phyloP scores from a whole-genome alignment of 1,284 basidiomycete genomes.

The Amylostereum areolatum region DNA sequence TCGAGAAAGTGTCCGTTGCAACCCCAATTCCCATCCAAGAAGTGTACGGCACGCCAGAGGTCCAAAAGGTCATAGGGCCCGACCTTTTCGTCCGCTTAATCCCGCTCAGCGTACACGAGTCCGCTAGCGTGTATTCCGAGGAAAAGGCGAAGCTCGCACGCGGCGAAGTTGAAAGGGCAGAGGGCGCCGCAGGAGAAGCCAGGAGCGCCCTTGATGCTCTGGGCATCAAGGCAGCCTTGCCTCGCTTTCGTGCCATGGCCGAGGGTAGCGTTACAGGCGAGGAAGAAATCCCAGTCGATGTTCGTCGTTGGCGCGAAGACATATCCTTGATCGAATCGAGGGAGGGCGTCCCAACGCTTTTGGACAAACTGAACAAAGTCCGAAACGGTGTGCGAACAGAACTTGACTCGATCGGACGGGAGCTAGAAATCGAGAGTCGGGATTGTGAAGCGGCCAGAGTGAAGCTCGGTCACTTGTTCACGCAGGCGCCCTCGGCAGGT shows the following conservation, averaged over 20 bases:
- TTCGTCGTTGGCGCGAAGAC: constrained; percentile 76
- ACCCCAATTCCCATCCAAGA: constrained; percentile 90
- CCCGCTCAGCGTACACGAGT: constrained; percentile 93
- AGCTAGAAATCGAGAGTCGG: constrained; percentile 72
- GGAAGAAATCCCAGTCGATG: constrained; percentile 69
- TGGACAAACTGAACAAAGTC: constrained; percentile 58
- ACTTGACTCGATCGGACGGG: constrained; percentile 52
- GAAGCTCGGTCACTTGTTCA: constrained; percentile 85
- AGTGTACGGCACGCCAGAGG: constrained; percentile 86
- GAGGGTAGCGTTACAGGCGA: constrained; percentile 65
- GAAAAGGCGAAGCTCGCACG: constrained; percentile 97
- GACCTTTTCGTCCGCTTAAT: constrained; percentile 89
- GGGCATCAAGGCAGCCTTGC: constrained; percentile 75
- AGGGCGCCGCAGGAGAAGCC: constrained; percentile 78
- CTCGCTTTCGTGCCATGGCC: constrained; percentile 70
- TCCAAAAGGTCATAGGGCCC: constrained; percentile 91
- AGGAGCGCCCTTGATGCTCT: constrained; percentile 79
- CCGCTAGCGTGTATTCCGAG: constrained; percentile 94
- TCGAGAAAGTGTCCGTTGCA: constrained; percentile 79
- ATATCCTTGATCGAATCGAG: constrained; percentile 60
- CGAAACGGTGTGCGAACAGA: constrained; percentile 58
- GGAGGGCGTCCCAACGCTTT: constrained; percentile 58
- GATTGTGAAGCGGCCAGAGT: constrained; percentile 84
- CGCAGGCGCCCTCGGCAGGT: constrained; percentile 80
- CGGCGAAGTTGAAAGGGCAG: constrained; percentile 82